Percentiles rank a stretch among this genome's conserved stretches.
phyloP scores from a whole-genome alignment of 805 yeast genomes.

The Sugiyamaella americana region DNA sequence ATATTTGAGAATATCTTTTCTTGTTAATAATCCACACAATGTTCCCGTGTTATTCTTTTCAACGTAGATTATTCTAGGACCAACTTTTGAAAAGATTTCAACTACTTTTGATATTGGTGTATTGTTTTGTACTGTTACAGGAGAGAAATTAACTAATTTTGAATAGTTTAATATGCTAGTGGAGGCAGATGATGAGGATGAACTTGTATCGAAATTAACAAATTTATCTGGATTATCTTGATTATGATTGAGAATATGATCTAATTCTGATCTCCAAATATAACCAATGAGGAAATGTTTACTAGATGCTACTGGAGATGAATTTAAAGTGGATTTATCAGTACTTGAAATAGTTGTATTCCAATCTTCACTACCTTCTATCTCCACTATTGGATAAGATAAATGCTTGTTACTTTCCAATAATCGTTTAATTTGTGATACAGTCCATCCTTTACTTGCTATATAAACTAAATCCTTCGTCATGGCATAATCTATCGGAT shows the following conservation, averaged over 20 bases:
- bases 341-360: too few relatives aligned
- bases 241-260: conserved; percentile 14
- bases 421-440: conserved; percentile 21
- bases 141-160: conserved; percentile 38
- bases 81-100: conserved; percentile 67
- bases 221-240: conserved; percentile 7
- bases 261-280: conserved; percentile 27
- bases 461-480: conserved; percentile 13
- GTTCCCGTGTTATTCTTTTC: conserved; percentile 50
- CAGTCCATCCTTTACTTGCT: conserved; percentile 18
- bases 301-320: too few relatives aligned
- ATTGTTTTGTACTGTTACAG: conserved; percentile 49
- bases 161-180: conserved; percentile 11
- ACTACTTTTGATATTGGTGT: conserved; percentile 56
- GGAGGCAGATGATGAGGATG: conserved; percentile 5
- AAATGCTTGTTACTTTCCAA: conserved; percentile 22
- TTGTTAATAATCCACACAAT: conserved; percentile 65
- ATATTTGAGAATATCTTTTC: conserved; percentile 71
- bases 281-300: conserved; percentile 32
- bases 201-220: conserved; percentile 5
- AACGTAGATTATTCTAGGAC: conserved; percentile 70
- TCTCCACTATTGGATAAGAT: conserved; percentile 36
- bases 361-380: conserved; percentile 2
- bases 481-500: conserved; percentile 58
- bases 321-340: too few relatives aligned